Conservation (phyloP, 805 yeast genomes). For the Ogataea degrootiae region DNA sequence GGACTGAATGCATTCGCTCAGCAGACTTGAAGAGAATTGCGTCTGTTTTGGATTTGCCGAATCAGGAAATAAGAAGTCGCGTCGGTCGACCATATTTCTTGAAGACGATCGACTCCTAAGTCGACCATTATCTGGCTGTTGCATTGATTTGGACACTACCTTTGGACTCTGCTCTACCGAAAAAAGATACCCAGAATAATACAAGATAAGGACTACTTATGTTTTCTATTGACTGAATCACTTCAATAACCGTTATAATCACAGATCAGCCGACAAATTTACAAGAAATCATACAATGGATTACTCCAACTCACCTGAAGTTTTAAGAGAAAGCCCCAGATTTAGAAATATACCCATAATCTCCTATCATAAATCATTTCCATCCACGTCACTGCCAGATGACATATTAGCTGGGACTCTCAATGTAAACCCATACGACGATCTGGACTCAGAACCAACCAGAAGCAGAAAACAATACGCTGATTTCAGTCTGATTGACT, state of each 20-base stretch:
- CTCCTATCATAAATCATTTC: slow-evolving; percentile 3
- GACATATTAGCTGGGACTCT: background rate
- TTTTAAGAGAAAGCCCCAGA: slow-evolving; percentile 5
- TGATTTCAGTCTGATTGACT: slow-evolving; percentile 43
- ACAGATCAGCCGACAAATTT: too few species aligned
- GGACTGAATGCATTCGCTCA: too few species aligned
- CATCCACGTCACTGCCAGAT: background rate
- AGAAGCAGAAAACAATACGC: slow-evolving; percentile 26
- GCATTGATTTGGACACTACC: too few species aligned
- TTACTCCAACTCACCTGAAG: background rate
- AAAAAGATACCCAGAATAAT: too few species aligned
- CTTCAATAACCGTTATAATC: too few species aligned
- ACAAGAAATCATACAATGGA: background rate
- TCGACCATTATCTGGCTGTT: too few species aligned
- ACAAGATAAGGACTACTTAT: too few species aligned
- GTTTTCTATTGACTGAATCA: too few species aligned
- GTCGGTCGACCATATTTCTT: background rate
- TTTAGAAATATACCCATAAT: slow-evolving; percentile 14
- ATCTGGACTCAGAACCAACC: background rate
- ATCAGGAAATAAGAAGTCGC: background rate
- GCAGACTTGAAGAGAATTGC: background rate
- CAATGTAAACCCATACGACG: background rate
- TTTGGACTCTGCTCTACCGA: too few species aligned
- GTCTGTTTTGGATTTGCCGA: background rate
- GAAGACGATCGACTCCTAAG: background rate